A percentile compares a stretch with the other conserved stretches of the same genome.
Conservation (phyloP, 345 rosid species). For the Trapa bicornis region DNA sequence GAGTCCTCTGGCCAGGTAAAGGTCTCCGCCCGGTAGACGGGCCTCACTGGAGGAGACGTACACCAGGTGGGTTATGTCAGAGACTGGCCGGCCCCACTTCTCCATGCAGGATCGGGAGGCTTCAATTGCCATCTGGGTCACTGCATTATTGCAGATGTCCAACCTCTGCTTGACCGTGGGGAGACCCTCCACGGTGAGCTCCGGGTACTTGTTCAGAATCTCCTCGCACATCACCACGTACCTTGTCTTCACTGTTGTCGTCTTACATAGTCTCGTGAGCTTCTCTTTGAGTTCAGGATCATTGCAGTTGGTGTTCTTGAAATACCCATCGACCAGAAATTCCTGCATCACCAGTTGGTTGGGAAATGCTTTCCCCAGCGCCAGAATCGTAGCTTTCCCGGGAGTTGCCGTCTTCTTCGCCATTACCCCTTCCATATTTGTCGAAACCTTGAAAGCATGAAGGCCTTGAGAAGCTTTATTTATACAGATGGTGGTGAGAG, state of each 20-base stretch:
- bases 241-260: slow-evolving; percentile 90
- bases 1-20: slow-evolving; percentile 71
- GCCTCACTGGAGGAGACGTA: slow-evolving; percentile 97
- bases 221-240: slow-evolving; percentile 96
- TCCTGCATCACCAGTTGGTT: slow-evolving; percentile 96
- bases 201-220: slow-evolving; percentile 70
- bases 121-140: slow-evolving; percentile 79
- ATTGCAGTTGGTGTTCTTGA: slow-evolving; percentile 78
- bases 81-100: slow-evolving; percentile 63
- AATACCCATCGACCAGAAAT: slow-evolving; percentile 81
- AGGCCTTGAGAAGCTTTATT: slow-evolving; percentile 5
- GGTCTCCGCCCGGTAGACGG: slow-evolving; percentile 84
- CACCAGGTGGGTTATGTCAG: slow-evolving; percentile 83
- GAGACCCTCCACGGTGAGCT: slow-evolving; percentile 64
- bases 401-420: slow-evolving; percentile 26
- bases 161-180: slow-evolving; percentile 80
- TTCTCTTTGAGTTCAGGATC: slow-evolving; percentile 84
- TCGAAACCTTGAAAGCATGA: slow-evolving; percentile 8
- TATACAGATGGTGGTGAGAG: slow-evolving; percentile 11
- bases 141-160: slow-evolving; percentile 70
- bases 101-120: slow-evolving; percentile 70
- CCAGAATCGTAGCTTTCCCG: slow-evolving; percentile 76
- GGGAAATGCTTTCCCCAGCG: slow-evolving; percentile 90
- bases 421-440: slow-evolving; percentile 35
- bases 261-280: slow-evolving; percentile 86